These are phyloP conservation scores for Dictyophora rubrovolvata DNA, from an alignment of 768 basidiomycete species.

Conservation along the genomic window DNA sequence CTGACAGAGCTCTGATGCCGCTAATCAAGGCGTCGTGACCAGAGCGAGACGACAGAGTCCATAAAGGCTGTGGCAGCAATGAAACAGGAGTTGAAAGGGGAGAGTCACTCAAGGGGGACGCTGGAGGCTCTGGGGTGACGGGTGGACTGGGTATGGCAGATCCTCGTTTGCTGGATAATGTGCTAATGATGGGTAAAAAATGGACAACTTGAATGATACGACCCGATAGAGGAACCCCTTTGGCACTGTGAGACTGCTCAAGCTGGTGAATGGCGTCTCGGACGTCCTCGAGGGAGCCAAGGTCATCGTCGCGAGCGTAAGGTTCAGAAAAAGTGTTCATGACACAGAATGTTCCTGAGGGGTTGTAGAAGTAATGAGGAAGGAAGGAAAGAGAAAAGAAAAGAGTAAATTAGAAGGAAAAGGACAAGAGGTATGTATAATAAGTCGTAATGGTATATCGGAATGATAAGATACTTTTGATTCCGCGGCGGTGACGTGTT, in stretches of 20 bases:
- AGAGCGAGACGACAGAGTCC: slow-evolving; percentile 71
- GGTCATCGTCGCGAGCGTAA: slow-evolving; percentile 6
- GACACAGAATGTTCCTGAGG: background rate
- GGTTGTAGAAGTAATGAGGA: background rate
- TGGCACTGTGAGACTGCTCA: slow-evolving; percentile 59
- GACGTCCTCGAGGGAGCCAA: slow-evolving; percentile 52
- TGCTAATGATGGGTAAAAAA: slow-evolving; percentile 71
- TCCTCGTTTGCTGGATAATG: slow-evolving; percentile 34
- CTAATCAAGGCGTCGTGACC: slow-evolving; percentile 95
- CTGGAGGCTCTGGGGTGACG: slow-evolving; percentile 52
- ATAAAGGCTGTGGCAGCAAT: slow-evolving; percentile 28
- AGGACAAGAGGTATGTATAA: background rate
- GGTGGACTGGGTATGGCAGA: slow-evolving; percentile 60
- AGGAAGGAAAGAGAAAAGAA: background rate
- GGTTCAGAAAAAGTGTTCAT: slow-evolving; percentile 10
- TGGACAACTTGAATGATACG: slow-evolving; percentile 89
- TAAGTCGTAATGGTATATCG: slow-evolving; percentile 2
- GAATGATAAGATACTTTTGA: background rate
- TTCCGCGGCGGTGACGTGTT: background rate
- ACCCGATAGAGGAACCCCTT: slow-evolving; percentile 69
- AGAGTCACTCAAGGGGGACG: slow-evolving; percentile 12
- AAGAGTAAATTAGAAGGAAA: background rate
- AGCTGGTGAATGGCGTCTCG: slow-evolving; percentile 60
- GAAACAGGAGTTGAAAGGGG: slow-evolving; percentile 10
- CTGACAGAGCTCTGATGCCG: slow-evolving; percentile 75